Evolutionary conservation across 2,329 filamentous ascomycete species (phyloP).

Genomic region (Coniella lustricola): DNA sequence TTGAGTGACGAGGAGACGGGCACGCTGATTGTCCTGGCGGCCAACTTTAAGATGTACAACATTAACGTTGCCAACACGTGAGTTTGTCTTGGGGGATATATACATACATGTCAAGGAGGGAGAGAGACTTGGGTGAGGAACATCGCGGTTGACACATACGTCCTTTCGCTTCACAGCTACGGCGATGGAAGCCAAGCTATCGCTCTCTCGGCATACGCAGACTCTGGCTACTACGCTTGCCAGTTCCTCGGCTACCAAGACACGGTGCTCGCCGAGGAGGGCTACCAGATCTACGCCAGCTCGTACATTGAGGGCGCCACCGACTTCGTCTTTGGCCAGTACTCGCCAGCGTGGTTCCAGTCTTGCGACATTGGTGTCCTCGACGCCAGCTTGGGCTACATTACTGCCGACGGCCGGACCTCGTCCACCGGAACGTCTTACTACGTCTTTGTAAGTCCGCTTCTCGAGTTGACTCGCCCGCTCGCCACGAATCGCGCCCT

Average conservation of each 20-base stretch:
- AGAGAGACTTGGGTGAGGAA: too few relatives aligned
- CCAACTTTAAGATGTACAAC: constrained; percentile 55
- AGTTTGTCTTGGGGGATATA: not conserved
- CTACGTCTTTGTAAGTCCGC: constrained; percentile 32
- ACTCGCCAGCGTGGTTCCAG: constrained; percentile 37
- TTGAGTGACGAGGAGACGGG: constrained; percentile 46
- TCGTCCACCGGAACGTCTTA: constrained; percentile 30
- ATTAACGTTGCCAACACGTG: constrained; percentile 43
- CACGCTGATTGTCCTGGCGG: constrained; percentile 37
- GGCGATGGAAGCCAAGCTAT: constrained; percentile 41
- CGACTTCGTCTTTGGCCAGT: constrained; percentile 43
- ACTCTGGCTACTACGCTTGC: constrained; percentile 41
- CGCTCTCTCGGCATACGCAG: constrained; percentile 36
- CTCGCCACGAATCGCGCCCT: not conserved
- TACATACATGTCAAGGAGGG: not conserved
- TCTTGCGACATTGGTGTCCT: constrained; percentile 33
- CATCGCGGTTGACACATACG: too few relatives aligned
- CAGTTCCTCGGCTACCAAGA: constrained; percentile 42
- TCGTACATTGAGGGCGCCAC: constrained; percentile 40
- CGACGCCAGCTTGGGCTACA: constrained; percentile 28
- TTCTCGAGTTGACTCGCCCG: not conserved
- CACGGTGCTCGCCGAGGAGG: constrained; percentile 39
- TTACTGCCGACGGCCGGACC: constrained; percentile 38
- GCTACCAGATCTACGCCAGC: constrained; percentile 39
- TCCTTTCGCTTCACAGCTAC: constrained; percentile 11